phyloP scores from a whole-genome alignment of 768 basidiomycete species.

The Tricholoma furcatifolium region DNA sequence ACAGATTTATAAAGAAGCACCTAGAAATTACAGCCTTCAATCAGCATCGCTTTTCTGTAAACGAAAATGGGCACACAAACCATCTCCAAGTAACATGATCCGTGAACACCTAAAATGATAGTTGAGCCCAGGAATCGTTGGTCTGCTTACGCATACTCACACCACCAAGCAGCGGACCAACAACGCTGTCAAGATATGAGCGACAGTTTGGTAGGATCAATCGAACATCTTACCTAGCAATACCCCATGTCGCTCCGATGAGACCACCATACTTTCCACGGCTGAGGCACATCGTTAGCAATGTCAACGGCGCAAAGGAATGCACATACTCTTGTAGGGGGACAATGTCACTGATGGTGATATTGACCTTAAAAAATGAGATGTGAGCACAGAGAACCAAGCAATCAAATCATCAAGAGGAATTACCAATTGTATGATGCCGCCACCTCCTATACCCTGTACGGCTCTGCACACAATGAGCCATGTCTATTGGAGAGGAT shows the following conservation, averaged over 20 bases:
- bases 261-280: constrained; percentile 79
- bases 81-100: constrained; percentile 82
- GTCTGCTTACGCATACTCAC: constrained; percentile 38
- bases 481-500: constrained; percentile 45
- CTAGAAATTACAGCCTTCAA: constrained; percentile 23
- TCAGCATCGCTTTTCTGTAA: not conserved
- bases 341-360: constrained; percentile 82
- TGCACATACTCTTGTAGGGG: constrained; percentile 69
- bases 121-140: not conserved
- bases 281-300: constrained; percentile 28
- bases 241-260: constrained; percentile 80
- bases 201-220: not conserved
- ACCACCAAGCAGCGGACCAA: constrained; percentile 82
- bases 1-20: constrained; percentile 82
- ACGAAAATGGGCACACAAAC: constrained; percentile 30
- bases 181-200: constrained; percentile 38
- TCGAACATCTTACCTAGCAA: constrained; percentile 35
- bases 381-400: not conserved
- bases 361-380: constrained; percentile 45
- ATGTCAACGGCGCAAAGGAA: constrained; percentile 6
- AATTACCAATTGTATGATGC: constrained; percentile 66
- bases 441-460: constrained; percentile 84
- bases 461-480: constrained; percentile 74
- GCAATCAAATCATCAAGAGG: not conserved
- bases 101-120: constrained; percentile 51